phyloP scores from a whole-genome alignment of 139 green algal species.

The Limnomonas spitsbergensis region DNA sequence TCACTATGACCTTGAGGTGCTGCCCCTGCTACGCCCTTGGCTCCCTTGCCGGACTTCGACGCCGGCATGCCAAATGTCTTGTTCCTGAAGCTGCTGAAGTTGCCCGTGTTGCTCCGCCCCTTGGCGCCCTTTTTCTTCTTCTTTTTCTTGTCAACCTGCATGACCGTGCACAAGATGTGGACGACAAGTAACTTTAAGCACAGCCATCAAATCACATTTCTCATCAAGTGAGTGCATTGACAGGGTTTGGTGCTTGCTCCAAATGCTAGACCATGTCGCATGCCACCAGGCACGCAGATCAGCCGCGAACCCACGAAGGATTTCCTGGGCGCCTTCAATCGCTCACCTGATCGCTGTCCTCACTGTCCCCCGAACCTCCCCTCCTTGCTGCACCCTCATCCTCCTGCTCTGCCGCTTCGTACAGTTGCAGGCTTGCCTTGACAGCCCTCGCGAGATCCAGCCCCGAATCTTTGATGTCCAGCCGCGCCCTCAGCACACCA shows the following conservation, averaged over 20 bases:
- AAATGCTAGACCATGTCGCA: too few species aligned
- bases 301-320: too few species aligned
- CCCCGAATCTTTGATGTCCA: background rate
- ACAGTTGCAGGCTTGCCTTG: slow-evolving; percentile 10
- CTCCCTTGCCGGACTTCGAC: too few species aligned
- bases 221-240: too few species aligned
- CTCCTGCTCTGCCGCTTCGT: background rate
- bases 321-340: too few species aligned
- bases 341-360: background rate
- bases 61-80: slow-evolving; percentile 11
- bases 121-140: slow-evolving; percentile 12
- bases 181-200: background rate
- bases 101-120: slow-evolving; percentile 6
- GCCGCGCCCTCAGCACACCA: slow-evolving; percentile 6
- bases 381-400: too few species aligned
- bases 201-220: background rate
- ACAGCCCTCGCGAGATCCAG: background rate
- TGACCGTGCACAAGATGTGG: background rate
- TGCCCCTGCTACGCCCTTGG: too few species aligned
- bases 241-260: too few species aligned
- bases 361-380: too few species aligned
- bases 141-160: background rate
- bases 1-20: too few species aligned
- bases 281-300: too few species aligned
- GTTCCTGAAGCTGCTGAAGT: slow-evolving; percentile 16